Evolutionary conservation across 2,329 filamentous ascomycete genomes (phyloP).

Genomic region (Botrytis hyacinthi): DNA sequence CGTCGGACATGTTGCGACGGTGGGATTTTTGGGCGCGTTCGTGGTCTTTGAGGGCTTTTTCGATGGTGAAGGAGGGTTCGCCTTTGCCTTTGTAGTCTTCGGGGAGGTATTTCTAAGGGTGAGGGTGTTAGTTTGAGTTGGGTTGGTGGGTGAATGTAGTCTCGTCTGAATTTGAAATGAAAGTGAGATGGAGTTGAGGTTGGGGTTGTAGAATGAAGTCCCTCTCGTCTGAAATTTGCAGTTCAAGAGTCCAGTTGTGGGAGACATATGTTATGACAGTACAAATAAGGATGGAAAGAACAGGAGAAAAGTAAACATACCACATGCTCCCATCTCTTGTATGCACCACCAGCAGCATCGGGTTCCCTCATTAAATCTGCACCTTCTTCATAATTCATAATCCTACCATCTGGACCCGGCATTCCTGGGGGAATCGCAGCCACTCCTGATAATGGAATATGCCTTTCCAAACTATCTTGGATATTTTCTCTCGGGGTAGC

Average conservation of each 20-base stretch:
- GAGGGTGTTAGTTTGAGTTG: slow-evolving; percentile 11
- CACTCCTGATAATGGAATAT: slow-evolving; percentile 78
- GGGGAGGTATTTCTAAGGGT: slow-evolving; percentile 61
- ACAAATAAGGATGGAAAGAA: neutral
- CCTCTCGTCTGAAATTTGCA: neutral
- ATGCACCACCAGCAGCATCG: slow-evolving; percentile 67
- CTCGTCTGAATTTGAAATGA: neutral
- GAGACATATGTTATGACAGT: neutral
- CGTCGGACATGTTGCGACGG: slow-evolving; percentile 31
- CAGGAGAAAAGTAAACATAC: slow-evolving; percentile 54
- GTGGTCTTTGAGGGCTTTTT: slow-evolving; percentile 63
- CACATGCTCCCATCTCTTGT: slow-evolving; percentile 70
- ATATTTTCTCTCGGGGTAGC: slow-evolving; percentile 81
- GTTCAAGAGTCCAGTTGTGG: neutral
- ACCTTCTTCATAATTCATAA: slow-evolving; percentile 81
- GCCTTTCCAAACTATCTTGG: slow-evolving; percentile 66
- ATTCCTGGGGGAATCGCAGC: slow-evolving; percentile 73
- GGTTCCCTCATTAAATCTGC: slow-evolving; percentile 77
- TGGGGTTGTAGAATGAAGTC: neutral
- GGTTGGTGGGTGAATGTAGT: neutral
- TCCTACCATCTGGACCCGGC: slow-evolving; percentile 64
- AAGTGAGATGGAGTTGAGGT: neutral
- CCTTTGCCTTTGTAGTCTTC: slow-evolving; percentile 82
- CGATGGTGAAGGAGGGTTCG: slow-evolving; percentile 70
- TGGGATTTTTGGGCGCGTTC: slow-evolving; percentile 29